Evolutionary conservation across 352 stramenopile species (phyloP), one percentile per base, ranked within the genome.

Genomic region (Pythium vanterpoolii): DNA sequence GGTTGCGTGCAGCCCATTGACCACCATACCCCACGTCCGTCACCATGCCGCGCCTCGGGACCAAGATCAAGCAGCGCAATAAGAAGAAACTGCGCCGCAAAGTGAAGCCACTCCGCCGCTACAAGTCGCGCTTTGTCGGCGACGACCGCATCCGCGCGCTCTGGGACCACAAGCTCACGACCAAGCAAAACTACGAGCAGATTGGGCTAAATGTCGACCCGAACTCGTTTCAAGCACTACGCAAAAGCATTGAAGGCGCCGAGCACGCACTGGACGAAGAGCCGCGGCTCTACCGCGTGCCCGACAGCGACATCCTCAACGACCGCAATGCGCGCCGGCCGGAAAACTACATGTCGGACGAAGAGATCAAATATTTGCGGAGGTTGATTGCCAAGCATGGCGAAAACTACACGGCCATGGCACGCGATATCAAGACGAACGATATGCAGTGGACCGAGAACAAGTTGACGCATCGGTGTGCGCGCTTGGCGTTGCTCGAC

Each of bases 361-460:
- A 89, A 47, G 83, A 93, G 60, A 56, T 80, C 62, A 82, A 87
- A 61, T 93, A 93, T 60, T 55, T 93, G 62, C 81, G 83, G 31
- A 75, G 71, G 44, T 73, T 89, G 19, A 61, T 89, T 18, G 75
- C 75, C 56, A 93, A 91, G 66, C 69, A 91, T 59, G 75, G 73
- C 46, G 77, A 93, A 27, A 51, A 89, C 70, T 89, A 77, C 72
- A 76, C 77, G 54, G 83, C 79, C 64, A 93, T 93, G 83, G 74
- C 68, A 62, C 76, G 81, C 54, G 83, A 93, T 48, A 86, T 93
- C 62, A 93, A 93, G 74, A 76, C 67, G 38, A 93, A 93, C 76
- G 83, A 83, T 55, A 85, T 87, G 77, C 83, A 93, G 71, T 93
- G 83, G 83, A 91, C 83, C 14, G 79, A 72, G 51, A 69, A 75